Conservation (phyloP, 176 grass and related monocot genomes). For the Triticum urartu region DNA sequence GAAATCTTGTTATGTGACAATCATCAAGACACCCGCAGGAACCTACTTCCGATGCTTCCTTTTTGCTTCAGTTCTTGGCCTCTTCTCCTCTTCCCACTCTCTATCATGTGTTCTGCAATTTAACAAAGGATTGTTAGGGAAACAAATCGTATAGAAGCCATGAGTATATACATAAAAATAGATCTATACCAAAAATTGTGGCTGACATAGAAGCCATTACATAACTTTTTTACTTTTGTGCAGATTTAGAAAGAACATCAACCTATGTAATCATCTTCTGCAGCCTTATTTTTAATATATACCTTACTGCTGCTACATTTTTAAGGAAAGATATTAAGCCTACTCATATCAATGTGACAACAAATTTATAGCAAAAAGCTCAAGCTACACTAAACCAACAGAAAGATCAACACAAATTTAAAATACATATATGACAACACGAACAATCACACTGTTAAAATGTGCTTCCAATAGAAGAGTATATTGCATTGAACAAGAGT, state of each 20-base stretch:
- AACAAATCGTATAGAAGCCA: background rate
- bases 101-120: constrained; percentile 69
- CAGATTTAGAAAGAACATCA: background rate
- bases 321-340: background rate
- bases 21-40: background rate
- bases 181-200: background rate
- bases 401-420: background rate
- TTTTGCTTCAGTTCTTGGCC: constrained; percentile 79
- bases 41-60: constrained; percentile 91
- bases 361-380: background rate
- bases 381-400: background rate
- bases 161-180: background rate
- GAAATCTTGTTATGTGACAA: background rate
- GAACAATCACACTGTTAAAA: background rate
- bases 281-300: background rate
- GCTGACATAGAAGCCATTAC: background rate
- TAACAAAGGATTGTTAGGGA: constrained; percentile 21
- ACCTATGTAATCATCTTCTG: background rate
- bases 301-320: background rate
- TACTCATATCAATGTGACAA: background rate
- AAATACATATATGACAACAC: background rate
- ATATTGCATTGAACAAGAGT: background rate
- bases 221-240: background rate
- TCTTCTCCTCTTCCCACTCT: constrained; percentile 96
- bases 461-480: background rate